A percentile compares a stretch with the other conserved stretches of the same genome.
These are phyloP conservation scores for Xylaria arbuscula DNA, from an alignment of 2,329 filamentous ascomycete genomes.

Conservation along the genomic window DNA sequence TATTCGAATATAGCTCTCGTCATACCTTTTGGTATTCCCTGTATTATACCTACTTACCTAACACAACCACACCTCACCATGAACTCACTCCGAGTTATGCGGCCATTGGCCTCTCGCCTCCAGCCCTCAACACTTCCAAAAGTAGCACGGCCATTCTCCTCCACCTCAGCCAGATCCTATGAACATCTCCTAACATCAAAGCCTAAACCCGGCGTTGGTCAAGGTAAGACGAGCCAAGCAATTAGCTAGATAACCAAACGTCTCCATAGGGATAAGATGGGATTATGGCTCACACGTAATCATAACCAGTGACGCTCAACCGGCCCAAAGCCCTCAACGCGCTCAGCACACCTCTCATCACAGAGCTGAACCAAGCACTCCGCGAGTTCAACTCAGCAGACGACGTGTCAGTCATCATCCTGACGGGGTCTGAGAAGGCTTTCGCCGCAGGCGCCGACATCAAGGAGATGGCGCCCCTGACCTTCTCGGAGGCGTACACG, in stretches of 20 bases:
- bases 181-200: constrained; percentile 85
- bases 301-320: constrained; percentile 81
- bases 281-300: constrained; percentile 31
- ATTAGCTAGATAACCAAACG: not conserved
- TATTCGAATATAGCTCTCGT: too few relatives aligned
- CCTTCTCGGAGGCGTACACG: constrained; percentile 87
- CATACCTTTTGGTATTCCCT: not conserved
- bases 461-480: constrained; percentile 97
- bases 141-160: constrained; percentile 64
- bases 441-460: constrained; percentile 98
- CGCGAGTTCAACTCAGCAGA: constrained; percentile 75
- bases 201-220: constrained; percentile 87
- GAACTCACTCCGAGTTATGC: constrained; percentile 68
- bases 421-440: constrained; percentile 89
- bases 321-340: constrained; percentile 96
- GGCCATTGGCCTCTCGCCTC: constrained; percentile 70
- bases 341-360: constrained; percentile 88
- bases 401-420: constrained; percentile 78
- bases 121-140: constrained; percentile 67
- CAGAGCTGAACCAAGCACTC: constrained; percentile 86
- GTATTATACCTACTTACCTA: not conserved
- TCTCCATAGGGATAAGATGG: not conserved
- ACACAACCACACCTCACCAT: constrained; percentile 49
- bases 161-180: constrained; percentile 64
- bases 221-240: constrained; percentile 66